A percentile compares a stretch with the other conserved stretches of the same genome.
These are phyloP conservation scores for Aspergillus sp. DNA, from an alignment of 2,329 filamentous ascomycete genomes.

Conservation along the genomic window DNA sequence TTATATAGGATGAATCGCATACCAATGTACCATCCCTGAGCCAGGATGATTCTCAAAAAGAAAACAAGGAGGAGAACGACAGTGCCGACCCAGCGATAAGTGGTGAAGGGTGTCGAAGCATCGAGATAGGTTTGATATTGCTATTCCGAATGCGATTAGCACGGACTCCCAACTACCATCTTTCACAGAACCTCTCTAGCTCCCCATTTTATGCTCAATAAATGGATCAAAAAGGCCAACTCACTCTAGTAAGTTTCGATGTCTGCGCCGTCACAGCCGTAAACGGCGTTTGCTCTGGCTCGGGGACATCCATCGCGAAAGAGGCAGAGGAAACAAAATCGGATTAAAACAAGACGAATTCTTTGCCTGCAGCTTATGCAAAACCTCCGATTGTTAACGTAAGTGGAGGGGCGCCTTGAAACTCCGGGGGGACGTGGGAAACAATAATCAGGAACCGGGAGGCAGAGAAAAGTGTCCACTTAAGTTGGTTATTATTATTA, in stretches of 20 bases:
- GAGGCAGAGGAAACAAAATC: slow-evolving; percentile 1
- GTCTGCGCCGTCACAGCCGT: slow-evolving; percentile 84
- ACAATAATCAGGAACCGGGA: slow-evolving; percentile 7
- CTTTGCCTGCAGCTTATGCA: too few relatives aligned
- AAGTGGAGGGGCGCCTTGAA: neutral
- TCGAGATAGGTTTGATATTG: slow-evolving; percentile 93
- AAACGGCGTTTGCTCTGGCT: slow-evolving; percentile 88
- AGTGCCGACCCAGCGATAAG: slow-evolving; percentile 90
- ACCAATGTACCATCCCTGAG: slow-evolving; percentile 99
- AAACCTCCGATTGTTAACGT: too few relatives aligned
- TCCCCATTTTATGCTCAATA: too few relatives aligned
- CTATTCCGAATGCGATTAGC: slow-evolving; percentile 40
- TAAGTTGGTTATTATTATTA: slow-evolving; percentile 11
- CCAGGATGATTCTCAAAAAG: slow-evolving; percentile 81
- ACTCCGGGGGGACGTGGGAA: neutral
- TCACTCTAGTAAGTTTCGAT: slow-evolving; percentile 39
- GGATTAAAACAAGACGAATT: too few relatives aligned
- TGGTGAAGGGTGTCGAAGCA: slow-evolving; percentile 81
- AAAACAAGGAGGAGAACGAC: slow-evolving; percentile 70
- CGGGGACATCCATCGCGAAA: slow-evolving; percentile 71
- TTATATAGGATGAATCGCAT: slow-evolving; percentile 21
- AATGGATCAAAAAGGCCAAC: slow-evolving; percentile 11
- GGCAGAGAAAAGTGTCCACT: slow-evolving; percentile 31
- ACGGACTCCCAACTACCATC: too few relatives aligned
- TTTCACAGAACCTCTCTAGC: too few relatives aligned